These are phyloP conservation scores for Sporisorium scitamineum DNA, from an alignment of 1,284 basidiomycete species.

Conservation along the genomic window DNA sequence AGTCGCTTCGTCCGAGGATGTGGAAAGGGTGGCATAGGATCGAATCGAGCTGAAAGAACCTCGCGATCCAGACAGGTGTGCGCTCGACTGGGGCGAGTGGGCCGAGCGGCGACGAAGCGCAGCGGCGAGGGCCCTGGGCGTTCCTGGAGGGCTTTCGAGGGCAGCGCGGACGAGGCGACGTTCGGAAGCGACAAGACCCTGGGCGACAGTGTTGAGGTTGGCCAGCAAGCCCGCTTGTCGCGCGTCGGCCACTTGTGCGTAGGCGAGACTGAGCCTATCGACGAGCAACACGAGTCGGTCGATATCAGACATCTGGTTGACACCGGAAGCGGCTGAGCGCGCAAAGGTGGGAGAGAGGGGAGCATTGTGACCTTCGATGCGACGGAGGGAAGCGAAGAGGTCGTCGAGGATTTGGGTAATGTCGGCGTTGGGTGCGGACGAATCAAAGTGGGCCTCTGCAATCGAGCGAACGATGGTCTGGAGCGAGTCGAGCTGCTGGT, in stretches of 20 bases:
- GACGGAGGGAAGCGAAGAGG: conserved; percentile 38
- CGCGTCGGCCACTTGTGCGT: conserved; percentile 4
- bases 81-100: conserved; percentile 27
- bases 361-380: conserved; percentile 33
- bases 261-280: conserved; percentile 15
- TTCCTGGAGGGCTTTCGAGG: conserved; percentile 35
- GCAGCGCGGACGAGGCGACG: conserved; percentile 20
- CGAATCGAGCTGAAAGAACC: conserved; percentile 27
- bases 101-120: conserved; percentile 24
- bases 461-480: conserved; percentile 35
- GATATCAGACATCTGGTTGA: conserved; percentile 22
- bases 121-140: conserved; percentile 17
- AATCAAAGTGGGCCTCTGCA: conserved; percentile 29
- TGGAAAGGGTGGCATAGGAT: conserved; percentile 25
- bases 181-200: conserved; percentile 20
- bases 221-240: conserved; percentile 17
- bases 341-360: conserved; percentile 37
- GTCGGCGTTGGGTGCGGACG: conserved; percentile 5
- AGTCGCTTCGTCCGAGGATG: conserved; percentile 31
- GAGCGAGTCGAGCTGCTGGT: conserved; percentile 36
- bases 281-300: conserved; percentile 43
- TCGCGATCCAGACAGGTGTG: conserved; percentile 16
- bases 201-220: conserved; percentile 18
- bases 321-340: not conserved
- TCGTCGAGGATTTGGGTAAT: conserved; percentile 38